Base-by-base conservation (phyloP, 208 protist genomes). In the Crithidia brevicula region DNA sequence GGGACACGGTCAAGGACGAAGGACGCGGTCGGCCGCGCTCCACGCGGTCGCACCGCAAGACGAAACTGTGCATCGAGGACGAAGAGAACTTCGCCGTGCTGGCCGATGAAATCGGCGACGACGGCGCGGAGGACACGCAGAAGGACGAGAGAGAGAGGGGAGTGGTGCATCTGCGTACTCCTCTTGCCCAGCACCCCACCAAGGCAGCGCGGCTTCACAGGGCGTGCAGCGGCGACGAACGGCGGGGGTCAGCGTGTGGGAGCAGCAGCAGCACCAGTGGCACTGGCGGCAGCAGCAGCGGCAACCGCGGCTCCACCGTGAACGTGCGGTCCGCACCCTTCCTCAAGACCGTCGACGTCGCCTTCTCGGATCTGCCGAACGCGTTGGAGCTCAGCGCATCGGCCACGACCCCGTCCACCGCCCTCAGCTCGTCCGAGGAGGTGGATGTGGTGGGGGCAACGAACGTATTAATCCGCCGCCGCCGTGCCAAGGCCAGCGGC, bases 11-110 rank as follows among this genome's bases (percentile, higher is more conserved):
- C 36, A 13, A 40, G 15, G 36, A 40, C 10, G 36, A 40, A 40
- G 36, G 10, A 7, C 15, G 36, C 15, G 10, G 15, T 13, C 36
- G 36, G 36, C 15, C 52, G 9, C 52, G 33, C 52, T 28, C 28
- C 31, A 31, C 52, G 5, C 52, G 33, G 9, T 58, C 52, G 31
- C 52, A 58, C 52, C 52, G 52, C 33, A 58, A 58, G 33, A 58
- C 52, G 33, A 58, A 58, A 20, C 52, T 58, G 52, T 33, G 33
- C 52, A 58, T 58, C 52, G 52, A 58, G 18, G 52, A 58, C 33
- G 52, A 58, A 15, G 52, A 58, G 18, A 43, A 38, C 52, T 58
- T 58, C 27, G 52, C 52, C n/a, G 52, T 58, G 33, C 31, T 58
- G 52, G 52, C 15, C 31, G 52, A 58, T 10, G 52, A 58, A 27